Conservation (phyloP, 306 rosid species). For the Vigna angularis region DNA sequence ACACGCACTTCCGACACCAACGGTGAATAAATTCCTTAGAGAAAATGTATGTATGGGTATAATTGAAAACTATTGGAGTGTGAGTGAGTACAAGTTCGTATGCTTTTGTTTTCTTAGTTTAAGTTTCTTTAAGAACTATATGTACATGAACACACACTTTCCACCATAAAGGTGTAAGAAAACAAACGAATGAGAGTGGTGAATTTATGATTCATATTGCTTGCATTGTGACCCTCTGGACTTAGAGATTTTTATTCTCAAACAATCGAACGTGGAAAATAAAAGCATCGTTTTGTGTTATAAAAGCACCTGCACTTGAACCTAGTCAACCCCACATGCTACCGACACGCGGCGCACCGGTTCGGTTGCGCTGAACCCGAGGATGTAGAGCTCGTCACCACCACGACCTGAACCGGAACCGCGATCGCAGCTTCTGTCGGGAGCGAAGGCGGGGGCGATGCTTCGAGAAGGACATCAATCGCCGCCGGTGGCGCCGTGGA, state of each 20-base stretch:
- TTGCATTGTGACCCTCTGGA: neutral
- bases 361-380: conserved; percentile 46
- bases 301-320: conserved; percentile 81
- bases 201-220: too few relatives aligned
- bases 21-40: neutral
- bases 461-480: neutral
- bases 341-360: conserved; percentile 67
- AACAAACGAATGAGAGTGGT: too few relatives aligned
- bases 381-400: neutral
- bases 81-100: too few relatives aligned
- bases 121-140: too few relatives aligned
- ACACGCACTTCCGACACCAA: neutral
- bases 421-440: conserved; percentile 3
- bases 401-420: too few relatives aligned
- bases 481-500: conserved; percentile 33
- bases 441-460: neutral
- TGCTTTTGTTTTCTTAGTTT: too few relatives aligned
- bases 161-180: too few relatives aligned
- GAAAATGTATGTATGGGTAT: too few relatives aligned
- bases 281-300: neutral
- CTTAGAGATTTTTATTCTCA: neutral
- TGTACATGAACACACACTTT: too few relatives aligned
- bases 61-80: too few relatives aligned
- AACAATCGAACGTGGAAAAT: neutral
- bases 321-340: conserved; percentile 81